Evolutionary conservation across 306 rosid species (phyloP).

Genomic region (Hippophae rhamnoides): DNA sequence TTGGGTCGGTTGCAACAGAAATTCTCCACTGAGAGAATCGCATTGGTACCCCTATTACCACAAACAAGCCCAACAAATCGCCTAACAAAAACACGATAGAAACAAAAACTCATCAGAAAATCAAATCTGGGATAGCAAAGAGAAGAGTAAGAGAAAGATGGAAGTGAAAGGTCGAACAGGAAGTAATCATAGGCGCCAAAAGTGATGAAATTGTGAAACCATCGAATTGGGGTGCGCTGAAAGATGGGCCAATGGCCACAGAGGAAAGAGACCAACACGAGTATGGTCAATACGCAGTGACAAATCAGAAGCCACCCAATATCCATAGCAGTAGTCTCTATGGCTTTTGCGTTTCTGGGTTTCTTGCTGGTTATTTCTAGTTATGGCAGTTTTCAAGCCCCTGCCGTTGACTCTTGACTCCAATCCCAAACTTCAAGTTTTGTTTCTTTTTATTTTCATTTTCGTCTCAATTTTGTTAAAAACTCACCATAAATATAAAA

Average conservation of each 20-base stretch:
- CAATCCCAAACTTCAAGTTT: too few species aligned
- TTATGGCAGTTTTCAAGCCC: too few species aligned
- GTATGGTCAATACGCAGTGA: constrained; percentile 54
- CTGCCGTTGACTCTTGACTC: too few species aligned
- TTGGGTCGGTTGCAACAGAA: constrained; percentile 91
- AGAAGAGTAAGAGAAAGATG: constrained; percentile 5
- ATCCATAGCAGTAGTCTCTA: constrained; percentile 35
- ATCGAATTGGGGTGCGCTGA: constrained; percentile 68
- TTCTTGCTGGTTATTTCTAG: too few species aligned
- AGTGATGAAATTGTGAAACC: constrained; percentile 59
- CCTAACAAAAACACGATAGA: constrained; percentile 24
- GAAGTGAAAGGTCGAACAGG: constrained; percentile 27
- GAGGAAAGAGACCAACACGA: constrained; percentile 63
- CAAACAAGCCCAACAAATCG: constrained; percentile 57
- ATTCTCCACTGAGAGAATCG: constrained; percentile 53
- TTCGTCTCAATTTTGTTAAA: too few species aligned
- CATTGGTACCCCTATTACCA: constrained; percentile 59
- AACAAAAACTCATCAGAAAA: background rate
- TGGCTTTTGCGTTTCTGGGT: background rate
- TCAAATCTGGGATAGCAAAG: background rate
- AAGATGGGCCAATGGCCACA: constrained; percentile 98
- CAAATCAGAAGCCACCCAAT: constrained; percentile 60
- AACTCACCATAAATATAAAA: too few species aligned
- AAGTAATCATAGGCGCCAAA: constrained; percentile 82
- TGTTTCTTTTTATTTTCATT: too few species aligned